phyloP scores from a whole-genome alignment of 1,284 basidiomycete species.

The Moniliophthora roreri region DNA sequence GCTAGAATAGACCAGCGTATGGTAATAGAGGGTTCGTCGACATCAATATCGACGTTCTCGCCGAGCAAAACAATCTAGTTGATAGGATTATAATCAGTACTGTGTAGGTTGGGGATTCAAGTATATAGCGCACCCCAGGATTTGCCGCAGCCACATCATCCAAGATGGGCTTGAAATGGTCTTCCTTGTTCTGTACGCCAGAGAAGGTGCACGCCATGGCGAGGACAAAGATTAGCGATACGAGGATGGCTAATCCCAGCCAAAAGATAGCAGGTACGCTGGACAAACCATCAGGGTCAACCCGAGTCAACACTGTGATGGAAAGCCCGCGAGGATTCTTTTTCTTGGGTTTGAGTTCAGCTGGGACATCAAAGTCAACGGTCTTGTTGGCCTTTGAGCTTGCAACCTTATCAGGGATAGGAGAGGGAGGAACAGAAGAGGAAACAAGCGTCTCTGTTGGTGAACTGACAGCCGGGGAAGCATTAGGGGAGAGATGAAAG shows the following conservation, averaged over 20 bases:
- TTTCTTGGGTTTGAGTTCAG: neutral
- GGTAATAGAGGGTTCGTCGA: conserved; percentile 47
- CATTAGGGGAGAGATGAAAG: conserved; percentile 33
- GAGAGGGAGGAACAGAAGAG: no score
- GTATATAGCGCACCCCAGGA: conserved; percentile 43
- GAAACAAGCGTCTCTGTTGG: no score
- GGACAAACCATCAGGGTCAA: conserved; percentile 4
- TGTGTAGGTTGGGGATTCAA: neutral
- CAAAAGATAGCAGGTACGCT: conserved; percentile 14
- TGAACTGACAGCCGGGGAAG: conserved; percentile 6
- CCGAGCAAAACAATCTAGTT: conserved; percentile 12
- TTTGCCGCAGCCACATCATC: conserved; percentile 38
- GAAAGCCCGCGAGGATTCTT: neutral
- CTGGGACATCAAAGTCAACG: neutral
- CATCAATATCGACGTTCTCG: conserved; percentile 16
- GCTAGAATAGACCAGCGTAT: conserved; percentile 59
- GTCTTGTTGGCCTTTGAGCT: conserved; percentile 17
- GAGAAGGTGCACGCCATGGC: conserved; percentile 50
- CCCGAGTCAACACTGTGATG: neutral
- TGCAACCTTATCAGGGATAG: conserved; percentile 8
- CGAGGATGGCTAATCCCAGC: conserved; percentile 36
- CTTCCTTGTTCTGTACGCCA: conserved; percentile 41
- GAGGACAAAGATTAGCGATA: conserved; percentile 45
- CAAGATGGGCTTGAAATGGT: conserved; percentile 40
- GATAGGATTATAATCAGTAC: neutral